These are phyloP conservation scores for Pseudocercospora musae DNA, from an alignment of 2,329 filamentous ascomycete genomes.

Conservation along the genomic window DNA sequence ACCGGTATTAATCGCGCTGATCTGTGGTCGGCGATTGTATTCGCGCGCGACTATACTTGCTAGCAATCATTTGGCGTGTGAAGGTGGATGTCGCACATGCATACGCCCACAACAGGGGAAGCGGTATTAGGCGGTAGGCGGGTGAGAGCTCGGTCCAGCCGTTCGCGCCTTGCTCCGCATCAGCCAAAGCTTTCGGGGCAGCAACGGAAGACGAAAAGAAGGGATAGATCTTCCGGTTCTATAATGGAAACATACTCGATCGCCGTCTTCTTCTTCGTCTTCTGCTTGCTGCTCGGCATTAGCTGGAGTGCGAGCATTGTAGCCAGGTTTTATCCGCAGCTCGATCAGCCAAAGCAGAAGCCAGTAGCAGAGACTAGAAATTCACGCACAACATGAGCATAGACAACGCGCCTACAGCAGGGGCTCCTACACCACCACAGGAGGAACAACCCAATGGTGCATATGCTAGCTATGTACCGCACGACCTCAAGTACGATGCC, in stretches of 20 bases:
- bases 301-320: conserved; percentile 14
- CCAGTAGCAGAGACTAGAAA: neutral
- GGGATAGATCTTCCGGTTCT: neutral
- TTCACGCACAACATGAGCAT: neutral
- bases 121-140: neutral
- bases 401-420: neutral
- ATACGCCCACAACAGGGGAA: neutral
- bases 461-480: conserved; percentile 42
- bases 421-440: conserved; percentile 23
- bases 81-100: conserved; percentile 3
- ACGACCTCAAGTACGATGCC: conserved; percentile 44
- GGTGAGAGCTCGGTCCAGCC: neutral
- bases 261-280: conserved; percentile 12
- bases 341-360: neutral
- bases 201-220: neutral
- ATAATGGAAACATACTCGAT: conserved; percentile 12
- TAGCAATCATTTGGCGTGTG: conserved; percentile 2
- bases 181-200: neutral
- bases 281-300: conserved; percentile 9
- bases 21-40: neutral
- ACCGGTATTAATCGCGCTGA: neutral
- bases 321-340: conserved; percentile 1
- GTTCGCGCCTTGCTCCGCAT: neutral
- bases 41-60: neutral
- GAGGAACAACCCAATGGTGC: conserved; percentile 20